Conservation (phyloP, 2,329 filamentous ascomycete species). For the Sordariomycetes sp. region DNA sequence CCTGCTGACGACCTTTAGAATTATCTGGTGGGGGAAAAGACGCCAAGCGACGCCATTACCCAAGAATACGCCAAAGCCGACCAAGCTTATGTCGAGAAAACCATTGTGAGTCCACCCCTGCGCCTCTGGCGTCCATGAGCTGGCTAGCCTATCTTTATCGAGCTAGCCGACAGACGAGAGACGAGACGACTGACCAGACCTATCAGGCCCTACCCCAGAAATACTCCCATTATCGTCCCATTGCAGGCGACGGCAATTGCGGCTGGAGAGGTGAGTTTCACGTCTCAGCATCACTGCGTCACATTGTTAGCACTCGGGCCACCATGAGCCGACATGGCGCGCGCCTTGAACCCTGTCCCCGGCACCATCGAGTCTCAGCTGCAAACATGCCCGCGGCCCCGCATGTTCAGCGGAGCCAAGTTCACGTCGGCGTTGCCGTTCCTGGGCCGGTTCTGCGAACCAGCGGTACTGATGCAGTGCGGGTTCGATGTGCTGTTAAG, state of each 20-base stretch:
- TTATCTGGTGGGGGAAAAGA: conserved; percentile 62
- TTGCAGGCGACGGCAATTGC: conserved; percentile 91
- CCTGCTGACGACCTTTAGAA: not conserved
- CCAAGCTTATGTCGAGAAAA: conserved; percentile 77
- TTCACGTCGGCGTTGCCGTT: no score
- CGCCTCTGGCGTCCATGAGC: not conserved
- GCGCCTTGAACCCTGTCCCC: no score
- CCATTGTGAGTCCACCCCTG: conserved; percentile 51
- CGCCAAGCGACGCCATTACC: conserved; percentile 67
- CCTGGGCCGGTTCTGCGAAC: no score
- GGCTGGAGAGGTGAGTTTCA: conserved; percentile 85
- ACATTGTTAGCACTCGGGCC: no score
- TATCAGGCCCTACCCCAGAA: conserved; percentile 66
- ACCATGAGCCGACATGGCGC: no score
- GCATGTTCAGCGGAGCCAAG: no score
- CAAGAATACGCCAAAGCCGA: conserved; percentile 86
- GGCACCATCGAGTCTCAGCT: no score
- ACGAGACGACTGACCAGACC: conserved; percentile 2
- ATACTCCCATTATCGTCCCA: conserved; percentile 79
- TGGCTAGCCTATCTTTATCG: not conserved
- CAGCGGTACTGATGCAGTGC: no score
- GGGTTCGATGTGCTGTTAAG: no score
- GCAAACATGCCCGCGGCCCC: no score
- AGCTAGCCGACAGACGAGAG: not conserved
- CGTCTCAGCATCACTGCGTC: no score